Conservation (phyloP, 1,139 yeast genomes). For the Pichia sorboxylosa region DNA sequence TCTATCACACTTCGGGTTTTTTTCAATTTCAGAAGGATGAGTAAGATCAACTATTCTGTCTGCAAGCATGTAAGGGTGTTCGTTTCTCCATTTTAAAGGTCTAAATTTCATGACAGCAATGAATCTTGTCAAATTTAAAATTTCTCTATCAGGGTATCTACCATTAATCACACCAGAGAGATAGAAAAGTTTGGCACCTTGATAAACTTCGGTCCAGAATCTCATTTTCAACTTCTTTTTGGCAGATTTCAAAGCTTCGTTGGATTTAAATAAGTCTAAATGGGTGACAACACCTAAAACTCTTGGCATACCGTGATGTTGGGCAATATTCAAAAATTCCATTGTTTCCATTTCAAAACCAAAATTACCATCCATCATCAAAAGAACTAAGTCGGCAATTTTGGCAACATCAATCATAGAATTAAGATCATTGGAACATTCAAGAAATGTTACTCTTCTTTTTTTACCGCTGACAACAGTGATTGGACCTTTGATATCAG, state of each 20-base stretch:
- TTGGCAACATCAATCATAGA: conserved; percentile 96
- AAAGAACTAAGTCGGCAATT: conserved; percentile 80
- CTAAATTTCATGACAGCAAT: conserved; percentile 96
- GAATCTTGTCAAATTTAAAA: conserved; percentile 80
- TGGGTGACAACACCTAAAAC: conserved; percentile 94
- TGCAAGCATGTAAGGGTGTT: conserved; percentile 86
- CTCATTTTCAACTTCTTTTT: conserved; percentile 88
- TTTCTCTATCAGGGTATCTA: conserved; percentile 94
- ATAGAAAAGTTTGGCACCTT: conserved; percentile 93
- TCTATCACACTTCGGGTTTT: conserved; percentile 76
- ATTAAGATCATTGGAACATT: conserved; percentile 84
- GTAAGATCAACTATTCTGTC: conserved; percentile 94
- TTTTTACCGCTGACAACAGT: conserved; percentile 97
- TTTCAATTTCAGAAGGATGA: conserved; percentile 71
- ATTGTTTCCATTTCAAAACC: conserved; percentile 99
- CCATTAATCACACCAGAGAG: conserved; percentile 95
- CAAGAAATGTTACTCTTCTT: conserved; percentile 84
- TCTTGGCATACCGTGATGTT: conserved; percentile 98
- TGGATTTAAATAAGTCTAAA: conserved; percentile 84
- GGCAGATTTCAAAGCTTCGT: conserved; percentile 78
- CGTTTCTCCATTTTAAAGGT: conserved; percentile 97
- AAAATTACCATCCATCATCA: conserved; percentile 91
- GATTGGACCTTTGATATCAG: conserved; percentile 88
- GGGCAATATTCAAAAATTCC: conserved; percentile 94
- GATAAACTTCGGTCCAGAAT: conserved; percentile 98